These are phyloP conservation scores for Saitoella complicata DNA, from an alignment of 805 yeast genomes.

Conservation along the genomic window DNA sequence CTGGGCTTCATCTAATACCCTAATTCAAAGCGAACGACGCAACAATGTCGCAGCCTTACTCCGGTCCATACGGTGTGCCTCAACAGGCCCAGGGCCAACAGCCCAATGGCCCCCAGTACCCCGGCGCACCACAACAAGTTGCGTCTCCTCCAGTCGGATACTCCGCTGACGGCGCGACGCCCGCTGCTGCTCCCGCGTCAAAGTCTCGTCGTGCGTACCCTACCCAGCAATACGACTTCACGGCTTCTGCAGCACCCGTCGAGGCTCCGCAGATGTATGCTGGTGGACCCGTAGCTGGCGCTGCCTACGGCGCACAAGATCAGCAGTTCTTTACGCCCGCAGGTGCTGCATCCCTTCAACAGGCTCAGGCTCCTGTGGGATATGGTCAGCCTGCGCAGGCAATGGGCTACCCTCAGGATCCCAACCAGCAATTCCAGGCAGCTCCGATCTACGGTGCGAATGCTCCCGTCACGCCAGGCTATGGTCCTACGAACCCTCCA, in stretches of 20 bases:
- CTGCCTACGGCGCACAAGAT: slow-evolving; percentile 6
- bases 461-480: too few relatives aligned
- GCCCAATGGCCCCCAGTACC: too few relatives aligned
- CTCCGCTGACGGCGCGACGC: background rate
- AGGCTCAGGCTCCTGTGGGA: background rate
- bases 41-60: too few relatives aligned
- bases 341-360: background rate
- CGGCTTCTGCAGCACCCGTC: slow-evolving; percentile 17
- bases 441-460: too few relatives aligned
- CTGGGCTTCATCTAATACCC: too few relatives aligned
- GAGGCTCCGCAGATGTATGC: slow-evolving; percentile 12
- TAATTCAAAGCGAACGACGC: too few relatives aligned
- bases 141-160: background rate
- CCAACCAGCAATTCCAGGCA: background rate
- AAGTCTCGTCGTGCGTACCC: slow-evolving; percentile 31
- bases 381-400: background rate
- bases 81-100: too few relatives aligned
- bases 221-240: slow-evolving; percentile 28
- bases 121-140: too few relatives aligned
- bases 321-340: slow-evolving; percentile 1
- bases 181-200: slow-evolving; percentile 1
- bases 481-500: background rate
- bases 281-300: slow-evolving; percentile 5
- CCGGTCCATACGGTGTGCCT: too few relatives aligned
- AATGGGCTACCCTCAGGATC: background rate